Percentiles rank a stretch among this genome's conserved stretches.
These are phyloP conservation scores for Tylopilus sp. DNA, from an alignment of 1,284 basidiomycete genomes.

Conservation along the genomic window DNA sequence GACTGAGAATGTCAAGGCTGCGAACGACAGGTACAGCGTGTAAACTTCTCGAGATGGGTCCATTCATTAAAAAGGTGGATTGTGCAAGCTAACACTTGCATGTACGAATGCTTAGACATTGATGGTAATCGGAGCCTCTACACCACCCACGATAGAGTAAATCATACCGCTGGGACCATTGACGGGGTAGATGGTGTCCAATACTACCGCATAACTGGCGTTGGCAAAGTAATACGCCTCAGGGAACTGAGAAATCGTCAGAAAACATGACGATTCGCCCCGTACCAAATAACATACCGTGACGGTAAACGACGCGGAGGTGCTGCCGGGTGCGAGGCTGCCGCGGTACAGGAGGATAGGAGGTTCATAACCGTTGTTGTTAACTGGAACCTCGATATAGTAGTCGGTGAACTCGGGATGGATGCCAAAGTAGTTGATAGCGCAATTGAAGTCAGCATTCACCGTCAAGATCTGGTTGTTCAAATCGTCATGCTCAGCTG, in stretches of 20 bases:
- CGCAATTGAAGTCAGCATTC: constrained; percentile 28
- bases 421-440: constrained; percentile 18
- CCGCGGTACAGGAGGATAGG: constrained; percentile 30
- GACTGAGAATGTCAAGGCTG: too few species aligned
- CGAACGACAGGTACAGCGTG: too few species aligned
- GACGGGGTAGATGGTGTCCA: constrained; percentile 28
- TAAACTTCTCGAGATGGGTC: too few species aligned
- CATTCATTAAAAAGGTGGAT: too few species aligned
- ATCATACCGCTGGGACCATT: constrained; percentile 22
- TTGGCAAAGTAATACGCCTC: constrained; percentile 26
- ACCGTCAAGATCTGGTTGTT: constrained; percentile 22
- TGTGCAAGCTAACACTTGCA: too few species aligned
- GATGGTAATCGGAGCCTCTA: constrained; percentile 19
- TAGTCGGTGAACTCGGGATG: constrained; percentile 31
- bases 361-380: constrained; percentile 33
- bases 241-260: constrained; percentile 24
- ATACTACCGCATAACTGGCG: constrained; percentile 23
- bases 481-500: constrained; percentile 4
- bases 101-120: constrained; percentile 6
- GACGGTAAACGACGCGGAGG: constrained; percentile 19
- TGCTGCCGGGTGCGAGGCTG: constrained; percentile 9
- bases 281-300: constrained; percentile 8
- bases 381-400: constrained; percentile 32
- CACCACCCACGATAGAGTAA: constrained; percentile 29
- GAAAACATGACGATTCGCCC: not conserved